These are phyloP conservation scores for Phytophthora citricola DNA, from an alignment of 352 stramenopile species.

Conservation along the genomic window DNA sequence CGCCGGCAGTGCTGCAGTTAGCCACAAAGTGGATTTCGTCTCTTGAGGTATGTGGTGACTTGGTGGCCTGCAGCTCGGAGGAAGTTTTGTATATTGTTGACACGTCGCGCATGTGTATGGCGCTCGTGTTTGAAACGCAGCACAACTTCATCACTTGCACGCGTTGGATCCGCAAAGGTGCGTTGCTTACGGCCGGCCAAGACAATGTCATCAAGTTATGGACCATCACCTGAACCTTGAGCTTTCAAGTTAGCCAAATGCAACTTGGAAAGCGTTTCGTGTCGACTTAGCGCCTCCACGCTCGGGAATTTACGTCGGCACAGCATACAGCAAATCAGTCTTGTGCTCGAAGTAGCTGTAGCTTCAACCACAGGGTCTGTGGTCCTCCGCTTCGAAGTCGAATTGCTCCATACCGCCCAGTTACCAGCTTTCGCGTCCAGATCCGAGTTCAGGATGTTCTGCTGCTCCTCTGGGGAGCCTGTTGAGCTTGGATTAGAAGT, in stretches of 20 bases:
- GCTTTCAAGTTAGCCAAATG: conserved; percentile 52
- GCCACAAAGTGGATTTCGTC: conserved; percentile 69
- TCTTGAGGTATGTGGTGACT: conserved; percentile 49
- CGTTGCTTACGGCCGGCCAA: conserved; percentile 61
- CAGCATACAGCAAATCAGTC: conserved; percentile 61
- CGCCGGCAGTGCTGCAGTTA: conserved; percentile 48
- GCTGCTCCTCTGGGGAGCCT: conserved; percentile 19
- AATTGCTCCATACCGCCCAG: conserved; percentile 51
- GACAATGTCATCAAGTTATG: conserved; percentile 82
- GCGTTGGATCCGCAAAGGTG: conserved; percentile 50
- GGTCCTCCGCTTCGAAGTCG: conserved; percentile 6
- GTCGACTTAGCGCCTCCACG: conserved; percentile 45
- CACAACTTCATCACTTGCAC: conserved; percentile 76
- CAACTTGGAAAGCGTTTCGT: conserved; percentile 64
- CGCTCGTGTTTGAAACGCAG: conserved; percentile 47
- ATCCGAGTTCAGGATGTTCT: conserved; percentile 45
- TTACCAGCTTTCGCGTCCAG: conserved; percentile 45
- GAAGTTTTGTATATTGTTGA: conserved; percentile 69
- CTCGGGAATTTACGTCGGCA: conserved; percentile 78
- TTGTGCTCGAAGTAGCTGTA: not conserved
- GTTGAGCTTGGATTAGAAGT: not conserved
- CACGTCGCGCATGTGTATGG: conserved; percentile 42
- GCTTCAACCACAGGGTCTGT: not conserved
- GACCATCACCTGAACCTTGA: conserved; percentile 40
- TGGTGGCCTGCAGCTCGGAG: conserved; percentile 64